These are phyloP conservation scores for Boletus subcaerulescens DNA, from an alignment of 768 basidiomycete species.

Conservation along the genomic window DNA sequence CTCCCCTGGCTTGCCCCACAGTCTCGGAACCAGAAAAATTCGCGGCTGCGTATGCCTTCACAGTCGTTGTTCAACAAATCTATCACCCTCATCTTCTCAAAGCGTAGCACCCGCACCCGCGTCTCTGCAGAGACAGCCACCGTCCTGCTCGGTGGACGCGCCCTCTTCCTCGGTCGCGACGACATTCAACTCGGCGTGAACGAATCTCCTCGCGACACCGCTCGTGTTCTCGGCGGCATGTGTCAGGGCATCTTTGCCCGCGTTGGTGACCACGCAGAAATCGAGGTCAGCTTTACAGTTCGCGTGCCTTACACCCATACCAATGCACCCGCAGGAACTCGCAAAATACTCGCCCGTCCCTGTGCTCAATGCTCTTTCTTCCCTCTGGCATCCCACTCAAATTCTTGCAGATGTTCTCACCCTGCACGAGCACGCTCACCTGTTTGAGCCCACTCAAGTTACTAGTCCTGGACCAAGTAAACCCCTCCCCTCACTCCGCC, in stretches of 20 bases:
- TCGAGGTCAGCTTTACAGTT: constrained; percentile 66
- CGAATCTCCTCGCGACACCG: constrained; percentile 80
- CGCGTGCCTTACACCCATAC: background rate
- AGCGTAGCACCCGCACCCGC: constrained; percentile 91
- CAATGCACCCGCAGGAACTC: constrained; percentile 60
- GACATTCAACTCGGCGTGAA: constrained; percentile 98
- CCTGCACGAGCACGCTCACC: constrained; percentile 69
- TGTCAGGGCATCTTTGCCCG: constrained; percentile 96
- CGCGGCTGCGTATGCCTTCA: constrained; percentile 55
- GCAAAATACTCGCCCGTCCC: constrained; percentile 90
- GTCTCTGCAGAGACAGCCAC: constrained; percentile 84
- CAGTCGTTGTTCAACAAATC: constrained; percentile 80
- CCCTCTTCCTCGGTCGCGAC: constrained; percentile 83
- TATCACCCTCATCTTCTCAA: constrained; percentile 87
- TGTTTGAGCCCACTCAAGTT: constrained; percentile 40
- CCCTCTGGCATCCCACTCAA: constrained; percentile 96
- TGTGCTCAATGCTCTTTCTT: constrained; percentile 93
- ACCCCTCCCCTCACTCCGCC: constrained; percentile 54
- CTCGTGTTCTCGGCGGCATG: constrained; percentile 90
- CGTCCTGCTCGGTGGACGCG: constrained; percentile 76
- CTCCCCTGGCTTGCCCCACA: constrained; percentile 67
- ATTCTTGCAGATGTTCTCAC: constrained; percentile 91
- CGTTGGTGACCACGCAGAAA: constrained; percentile 88
- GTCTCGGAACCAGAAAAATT: constrained; percentile 24
- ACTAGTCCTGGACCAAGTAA: constrained; percentile 15